Evolutionary conservation across 2,329 filamentous ascomycete genomes (phyloP).

Genomic region (Cadophora gregata): DNA sequence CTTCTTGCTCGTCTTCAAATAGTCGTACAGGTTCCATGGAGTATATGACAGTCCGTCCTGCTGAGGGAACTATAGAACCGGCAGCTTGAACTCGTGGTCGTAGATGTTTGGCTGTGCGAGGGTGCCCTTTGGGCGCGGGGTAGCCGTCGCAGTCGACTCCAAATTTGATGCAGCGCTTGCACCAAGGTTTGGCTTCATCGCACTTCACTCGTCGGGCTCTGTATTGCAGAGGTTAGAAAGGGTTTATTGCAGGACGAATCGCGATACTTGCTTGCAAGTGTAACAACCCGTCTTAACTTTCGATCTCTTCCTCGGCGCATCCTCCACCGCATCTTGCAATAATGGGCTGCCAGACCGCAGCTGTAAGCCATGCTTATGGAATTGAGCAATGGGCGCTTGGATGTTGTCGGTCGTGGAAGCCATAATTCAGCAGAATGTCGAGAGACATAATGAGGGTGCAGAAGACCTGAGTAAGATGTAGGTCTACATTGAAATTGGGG

Average conservation of each 20-base stretch:
- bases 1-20: conserved; percentile 25
- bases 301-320: conserved; percentile 3
- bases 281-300: conserved; percentile 23
- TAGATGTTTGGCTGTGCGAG: background rate
- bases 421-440: background rate
- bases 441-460: background rate
- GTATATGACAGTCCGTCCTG: background rate
- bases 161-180: conserved; percentile 22
- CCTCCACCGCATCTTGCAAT: background rate
- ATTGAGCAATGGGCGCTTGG: background rate
- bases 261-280: conserved; percentile 22
- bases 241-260: background rate
- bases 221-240: background rate
- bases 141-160: conserved; percentile 25
- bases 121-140: background rate
- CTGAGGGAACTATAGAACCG: background rate
- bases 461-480: background rate
- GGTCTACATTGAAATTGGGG: conserved; percentile 1
- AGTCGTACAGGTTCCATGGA: conserved; percentile 7
- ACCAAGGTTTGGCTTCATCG: conserved; percentile 20
- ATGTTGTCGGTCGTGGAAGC: conserved; percentile 1
- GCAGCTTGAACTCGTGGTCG: conserved; percentile 8
- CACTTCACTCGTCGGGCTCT: conserved; percentile 26
- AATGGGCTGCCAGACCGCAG: background rate
- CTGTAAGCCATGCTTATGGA: conserved; percentile 8